Evolutionary conservation across 2,329 filamentous ascomycete species (phyloP).

Genomic region (Chaetomium sp.): DNA sequence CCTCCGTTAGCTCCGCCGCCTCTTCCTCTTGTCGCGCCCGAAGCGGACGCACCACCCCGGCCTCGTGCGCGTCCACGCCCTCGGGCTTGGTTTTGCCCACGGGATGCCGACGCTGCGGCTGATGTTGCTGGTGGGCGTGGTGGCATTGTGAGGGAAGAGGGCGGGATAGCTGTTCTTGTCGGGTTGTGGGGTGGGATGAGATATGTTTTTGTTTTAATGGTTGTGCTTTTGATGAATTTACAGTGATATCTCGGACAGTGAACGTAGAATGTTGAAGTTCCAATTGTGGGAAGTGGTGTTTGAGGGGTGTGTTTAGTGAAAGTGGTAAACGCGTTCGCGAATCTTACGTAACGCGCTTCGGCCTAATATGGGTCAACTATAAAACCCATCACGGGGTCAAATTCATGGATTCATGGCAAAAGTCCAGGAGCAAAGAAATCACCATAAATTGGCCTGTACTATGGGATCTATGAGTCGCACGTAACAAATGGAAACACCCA

Average conservation of each 20-base stretch:
- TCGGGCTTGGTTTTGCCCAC: background rate
- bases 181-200: background rate
- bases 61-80: background rate
- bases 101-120: conserved; percentile 16
- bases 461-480: conserved; percentile 34
- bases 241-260: too few species aligned
- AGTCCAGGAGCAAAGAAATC: background rate
- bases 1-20: background rate
- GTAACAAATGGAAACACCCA: conserved; percentile 30
- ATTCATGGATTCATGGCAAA: background rate
- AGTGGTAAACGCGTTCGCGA: background rate
- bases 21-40: background rate
- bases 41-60: background rate
- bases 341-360: background rate
- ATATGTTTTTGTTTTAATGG: too few species aligned
- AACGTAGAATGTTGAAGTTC: too few species aligned
- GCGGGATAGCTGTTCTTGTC: background rate
- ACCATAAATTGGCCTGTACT: conserved; percentile 17
- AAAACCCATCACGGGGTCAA: too few species aligned
- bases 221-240: too few species aligned
- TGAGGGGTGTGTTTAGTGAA: background rate
- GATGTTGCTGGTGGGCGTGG: conserved; percentile 11
- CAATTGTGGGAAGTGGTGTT: background rate
- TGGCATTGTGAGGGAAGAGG: conserved; percentile 35
- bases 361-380: too few species aligned